Evolutionary conservation across 495 filamentous ascomycete species (phyloP).

Genomic region (Aspergillus hancockii): DNA sequence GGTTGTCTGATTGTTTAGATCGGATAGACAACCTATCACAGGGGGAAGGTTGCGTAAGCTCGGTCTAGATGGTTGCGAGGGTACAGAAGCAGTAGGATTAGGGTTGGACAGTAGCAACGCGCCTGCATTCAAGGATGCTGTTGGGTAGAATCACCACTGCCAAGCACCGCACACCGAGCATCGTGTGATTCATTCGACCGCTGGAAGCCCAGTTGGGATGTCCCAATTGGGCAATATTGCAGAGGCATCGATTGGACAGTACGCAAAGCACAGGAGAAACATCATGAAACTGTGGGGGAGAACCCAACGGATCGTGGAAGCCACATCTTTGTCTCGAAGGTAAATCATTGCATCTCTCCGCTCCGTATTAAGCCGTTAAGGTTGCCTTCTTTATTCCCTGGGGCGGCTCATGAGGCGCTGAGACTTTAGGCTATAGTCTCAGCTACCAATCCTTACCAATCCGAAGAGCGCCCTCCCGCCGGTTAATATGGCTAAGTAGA

Average conservation of each 20-base stretch:
- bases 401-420: not conserved
- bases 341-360: not conserved
- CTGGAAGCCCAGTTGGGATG: not conserved
- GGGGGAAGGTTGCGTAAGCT: not conserved
- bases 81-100: not conserved
- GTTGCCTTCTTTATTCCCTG: not conserved
- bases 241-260: not conserved
- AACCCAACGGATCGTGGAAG: not conserved
- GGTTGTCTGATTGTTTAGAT: not conserved
- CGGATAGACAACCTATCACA: not conserved
- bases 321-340: slow-evolving; percentile 1
- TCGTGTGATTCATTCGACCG: not conserved
- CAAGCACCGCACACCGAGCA: not conserved
- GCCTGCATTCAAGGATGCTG: not conserved
- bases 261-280: not conserved
- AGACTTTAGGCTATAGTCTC: not conserved
- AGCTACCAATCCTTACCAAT: slow-evolving; percentile 2
- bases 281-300: not conserved
- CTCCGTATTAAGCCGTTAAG: not conserved
- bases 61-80: not conserved
- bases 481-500: slow-evolving; percentile 8
- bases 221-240: not conserved
- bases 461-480: slow-evolving; percentile 5
- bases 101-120: not conserved
- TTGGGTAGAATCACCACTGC: not conserved